Evolutionary conservation across 2,329 filamentous ascomycete species (phyloP), one percentile per base, ranked within the genome.

Genomic region (Shiraia sp.): DNA sequence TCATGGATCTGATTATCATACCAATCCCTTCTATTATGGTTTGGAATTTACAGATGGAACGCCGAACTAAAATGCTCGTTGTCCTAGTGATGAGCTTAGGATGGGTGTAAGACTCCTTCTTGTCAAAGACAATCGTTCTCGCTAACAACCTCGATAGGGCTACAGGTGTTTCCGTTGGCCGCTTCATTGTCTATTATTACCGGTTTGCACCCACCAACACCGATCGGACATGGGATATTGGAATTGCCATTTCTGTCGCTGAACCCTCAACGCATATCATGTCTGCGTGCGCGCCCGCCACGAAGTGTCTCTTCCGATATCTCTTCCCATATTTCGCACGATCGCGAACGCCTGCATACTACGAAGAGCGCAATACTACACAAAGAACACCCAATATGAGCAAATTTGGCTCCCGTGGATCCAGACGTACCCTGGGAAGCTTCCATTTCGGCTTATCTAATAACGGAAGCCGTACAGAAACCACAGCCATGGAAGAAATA

Each of bases 241-340:
- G 66, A 10, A 40, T 71, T 9, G 59, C 69, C 25, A 68, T 68
- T 29, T 61, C 67, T 10, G 59, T 66, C 24, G 61, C 69, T 19
- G 73, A 75, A 50, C 55, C 72, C 5, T 63, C 66, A 23, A 51
- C 74, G 0, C 79, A 76, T 35, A 78, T 81, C 48, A 67, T 79
- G 30, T 78, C 76, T 0, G 78, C 78, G 6, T 79, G 76, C 47
- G 72, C 80, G 0, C 79, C 79, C 0, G 79, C 78, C 0, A 63
- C 80, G 27, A 70, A 75, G 5, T 76, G 77, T 2, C 68, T 77
- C 10, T 49, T 78, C 23, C 63, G 66, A 3, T 53, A 57, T 26
- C 34, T 68, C 7, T 53, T 62, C 40, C 66, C 66, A 6, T 62
- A 65, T 15, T 68, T 68, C 42, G 52, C 59, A 3, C 51, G 55